Evolutionary conservation across 306 rosid genomes (phyloP).

Genomic region (Potentilla sterilis): DNA sequence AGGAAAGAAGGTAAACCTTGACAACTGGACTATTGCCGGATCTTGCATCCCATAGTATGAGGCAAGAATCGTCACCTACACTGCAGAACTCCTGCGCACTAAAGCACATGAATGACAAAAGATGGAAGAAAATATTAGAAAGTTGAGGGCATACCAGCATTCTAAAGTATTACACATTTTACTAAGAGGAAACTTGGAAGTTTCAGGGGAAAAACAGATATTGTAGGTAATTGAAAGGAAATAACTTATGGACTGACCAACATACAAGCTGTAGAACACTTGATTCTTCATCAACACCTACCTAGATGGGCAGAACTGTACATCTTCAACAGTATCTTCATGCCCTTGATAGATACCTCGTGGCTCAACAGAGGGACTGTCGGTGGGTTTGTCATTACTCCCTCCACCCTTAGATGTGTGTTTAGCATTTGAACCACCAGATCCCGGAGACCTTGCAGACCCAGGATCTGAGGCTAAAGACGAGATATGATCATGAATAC

Average conservation of each 20-base stretch:
- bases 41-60: conserved; percentile 87
- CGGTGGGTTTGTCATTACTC: conserved; percentile 57
- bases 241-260: neutral
- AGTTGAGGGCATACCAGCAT: neutral
- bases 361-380: conserved; percentile 85
- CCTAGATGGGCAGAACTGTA: conserved; percentile 97
- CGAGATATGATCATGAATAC: conserved; percentile 91
- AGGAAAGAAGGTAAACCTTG: conserved; percentile 42
- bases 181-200: neutral
- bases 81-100: conserved; percentile 58
- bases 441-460: conserved; percentile 42
- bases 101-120: conserved; percentile 10
- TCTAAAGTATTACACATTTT: neutral
- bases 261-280: conserved; percentile 15
- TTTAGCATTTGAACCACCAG: conserved; percentile 65
- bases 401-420: conserved; percentile 53
- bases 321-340: conserved; percentile 96
- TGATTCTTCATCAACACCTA: conserved; percentile 23
- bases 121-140: conserved; percentile 7
- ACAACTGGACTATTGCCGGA: conserved; percentile 64
- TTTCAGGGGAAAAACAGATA: neutral
- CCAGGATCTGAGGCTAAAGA: conserved; percentile 56
- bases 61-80: conserved; percentile 90
- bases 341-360: conserved; percentile 87
- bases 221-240: neutral